These are phyloP conservation scores for Bauhinia variegata DNA, from an alignment of 306 rosid species.

Conservation along the genomic window DNA sequence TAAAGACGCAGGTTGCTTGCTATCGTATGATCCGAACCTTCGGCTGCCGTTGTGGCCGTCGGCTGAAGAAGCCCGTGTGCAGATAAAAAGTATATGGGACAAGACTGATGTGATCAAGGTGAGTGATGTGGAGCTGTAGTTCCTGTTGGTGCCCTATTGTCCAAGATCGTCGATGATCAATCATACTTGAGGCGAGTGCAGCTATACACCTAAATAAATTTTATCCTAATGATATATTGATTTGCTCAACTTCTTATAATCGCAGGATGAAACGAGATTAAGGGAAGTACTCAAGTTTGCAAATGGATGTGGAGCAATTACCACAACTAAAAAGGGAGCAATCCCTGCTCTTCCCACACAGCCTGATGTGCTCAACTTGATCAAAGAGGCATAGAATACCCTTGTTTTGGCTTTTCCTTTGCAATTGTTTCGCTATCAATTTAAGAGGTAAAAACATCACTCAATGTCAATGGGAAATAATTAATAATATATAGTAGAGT, in stretches of 20 bases:
- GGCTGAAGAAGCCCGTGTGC: conserved; percentile 70
- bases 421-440: too few relatives aligned
- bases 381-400: conserved; percentile 40
- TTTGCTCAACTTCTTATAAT: too few relatives aligned
- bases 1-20: conserved; percentile 81
- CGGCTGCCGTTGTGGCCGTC: conserved; percentile 86
- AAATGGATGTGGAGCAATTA: conserved; percentile 92
- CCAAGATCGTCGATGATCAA: conserved; percentile 85
- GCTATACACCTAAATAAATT: too few relatives aligned
- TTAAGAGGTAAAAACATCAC: too few relatives aligned
- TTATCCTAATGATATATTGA: too few relatives aligned
- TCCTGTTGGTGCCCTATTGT: conserved; percentile 84
- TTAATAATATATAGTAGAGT: too few relatives aligned
- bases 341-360: conserved; percentile 84
- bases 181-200: conserved; percentile 64
- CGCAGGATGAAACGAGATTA: conserved; percentile 79
- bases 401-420: too few relatives aligned
- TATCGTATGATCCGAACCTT: conserved; percentile 90
- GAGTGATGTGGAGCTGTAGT: conserved; percentile 84
- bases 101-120: conserved; percentile 87
- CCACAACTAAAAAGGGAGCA: conserved; percentile 89
- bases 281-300: conserved; percentile 70
- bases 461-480: too few relatives aligned
- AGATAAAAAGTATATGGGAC: conserved; percentile 89
- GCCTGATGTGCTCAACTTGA: conserved; percentile 55